Base-by-base conservation (phyloP, 1,284 basidiomycete species). In the Leccinum insolens region DNA sequence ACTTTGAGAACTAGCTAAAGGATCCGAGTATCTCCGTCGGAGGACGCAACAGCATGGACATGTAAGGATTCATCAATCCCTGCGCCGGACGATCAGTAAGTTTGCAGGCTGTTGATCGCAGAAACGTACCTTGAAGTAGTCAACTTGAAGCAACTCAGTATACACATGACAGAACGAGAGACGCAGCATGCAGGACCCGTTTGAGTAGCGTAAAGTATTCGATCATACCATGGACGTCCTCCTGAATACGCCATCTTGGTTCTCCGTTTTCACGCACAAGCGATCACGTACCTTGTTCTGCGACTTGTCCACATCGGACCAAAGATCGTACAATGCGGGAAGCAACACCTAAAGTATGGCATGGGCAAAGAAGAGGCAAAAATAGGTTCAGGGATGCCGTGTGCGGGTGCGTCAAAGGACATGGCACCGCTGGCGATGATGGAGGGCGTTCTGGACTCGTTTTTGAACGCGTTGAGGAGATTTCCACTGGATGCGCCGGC, bases 41-140 rank as follows among this genome's bases (percentile, higher is more conserved):
- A 22, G 92, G 88, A 69, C 88, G 86, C 46, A 96, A 77, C 31
- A 96, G 79, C 77, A 90, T 89, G 9, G 89, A 85, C 85, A 94
- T 93, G 80, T 97, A 97, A 1, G 95, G 94, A n/a, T 91, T 93
- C 86, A 98, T 94, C 70, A 98, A 82, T 58, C 86, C 88, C 92
- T 95, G 15, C 49, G 61, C 68, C 3, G 70, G 49, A 57, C 20
- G 20, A 58, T 68, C 49, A 58, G 63, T 49, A 52, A 12, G 2
- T 7, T 63, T 20, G 15, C 39, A 44, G 28, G 28, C 4, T 15
- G 4, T 22, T 17, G 20, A 34, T 8, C n/a, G 1, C 52, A 61
- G 9, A 34, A 9, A 69, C 82, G 68, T 73, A 90, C 94, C 86
- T 93, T 94, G 85, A 98, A 96, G 80, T 91, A 93, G 71, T 91